Evolutionary conservation across 2,329 filamentous ascomycete species (phyloP), one percentile per base, ranked within the genome.

Genomic region (Aspergillus ruber): DNA sequence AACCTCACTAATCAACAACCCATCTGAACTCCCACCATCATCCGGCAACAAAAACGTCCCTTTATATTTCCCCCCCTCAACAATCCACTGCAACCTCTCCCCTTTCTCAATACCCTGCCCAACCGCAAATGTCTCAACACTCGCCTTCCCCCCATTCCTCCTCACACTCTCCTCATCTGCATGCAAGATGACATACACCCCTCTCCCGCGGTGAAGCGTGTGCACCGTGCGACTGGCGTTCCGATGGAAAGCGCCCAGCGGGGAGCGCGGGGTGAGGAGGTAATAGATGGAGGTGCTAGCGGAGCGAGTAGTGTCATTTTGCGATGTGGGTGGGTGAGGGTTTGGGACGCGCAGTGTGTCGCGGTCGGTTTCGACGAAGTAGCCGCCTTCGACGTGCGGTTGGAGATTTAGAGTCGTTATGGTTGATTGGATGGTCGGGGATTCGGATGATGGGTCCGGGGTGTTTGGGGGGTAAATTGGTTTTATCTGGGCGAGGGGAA

Each of bases 11-110:
- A 87, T 85, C 66, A 87, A 68, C 55, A 85, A 62, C 0, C 79
- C 80, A 15, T 70, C 72, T 33, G 67, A 70, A 33, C 64, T 68
- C 21, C 55, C 58, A 4, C 60, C 56, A 39, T 65, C 65, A 44
- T 76, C 74, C 1, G 74, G 71, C 27, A 84, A 62, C 48, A 86
- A 58, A 63, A 77, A 85, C 56, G 75, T 83, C 9, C 77, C 78
- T 66, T 86, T 87, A 61, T 77, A 87, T 62, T 81, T 80, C 4
- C 80, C 82, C 0, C 83, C 83, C 45, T 84, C 81, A 6, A 88
- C 83, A 50, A 85, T 72, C 83, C 83, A 87, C 62, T 85, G 81
- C 58, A 84, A 53, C 60, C 62, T 77, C 70, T 87, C 84, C 0
- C 82, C 83, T 0, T 59, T 64, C 3, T 68, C 70, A 4, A 85